These are phyloP conservation scores for Mariannaea sp. DNA, from an alignment of 2,329 filamentous ascomycete species.

Conservation along the genomic window DNA sequence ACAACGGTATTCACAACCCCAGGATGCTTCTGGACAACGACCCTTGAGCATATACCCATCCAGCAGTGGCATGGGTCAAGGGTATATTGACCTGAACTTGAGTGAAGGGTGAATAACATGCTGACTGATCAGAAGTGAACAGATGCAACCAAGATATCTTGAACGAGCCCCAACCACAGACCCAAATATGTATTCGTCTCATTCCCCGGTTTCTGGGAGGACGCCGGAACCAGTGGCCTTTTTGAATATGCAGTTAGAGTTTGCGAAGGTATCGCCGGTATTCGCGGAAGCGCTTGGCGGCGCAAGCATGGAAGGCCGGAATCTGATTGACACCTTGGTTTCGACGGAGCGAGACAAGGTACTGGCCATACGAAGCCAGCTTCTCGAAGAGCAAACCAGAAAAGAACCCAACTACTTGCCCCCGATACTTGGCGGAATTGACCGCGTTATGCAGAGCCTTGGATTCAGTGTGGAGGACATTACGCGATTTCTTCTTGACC, in stretches of 20 bases:
- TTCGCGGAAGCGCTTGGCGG: constrained; percentile 62
- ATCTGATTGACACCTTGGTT: constrained; percentile 59
- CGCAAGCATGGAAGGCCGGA: constrained; percentile 52
- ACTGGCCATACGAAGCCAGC: constrained; percentile 52
- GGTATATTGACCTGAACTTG: constrained; percentile 54
- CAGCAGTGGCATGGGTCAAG: constrained; percentile 47
- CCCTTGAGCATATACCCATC: constrained; percentile 58
- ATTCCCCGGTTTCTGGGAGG: constrained; percentile 48
- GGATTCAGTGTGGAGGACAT: constrained; percentile 60
- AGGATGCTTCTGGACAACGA: constrained; percentile 54
- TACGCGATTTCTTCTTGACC: constrained; percentile 56
- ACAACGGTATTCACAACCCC: constrained; percentile 51
- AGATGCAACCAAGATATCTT: constrained; percentile 53
- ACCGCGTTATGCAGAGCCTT: constrained; percentile 59
- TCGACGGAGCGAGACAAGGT: constrained; percentile 59
- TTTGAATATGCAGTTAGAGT: constrained; percentile 62
- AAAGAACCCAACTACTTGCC: constrained; percentile 67
- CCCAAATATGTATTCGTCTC: constrained; percentile 54
- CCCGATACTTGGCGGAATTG: constrained; percentile 63
- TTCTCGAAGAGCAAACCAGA: constrained; percentile 62
- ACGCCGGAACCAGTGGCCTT: constrained; percentile 60
- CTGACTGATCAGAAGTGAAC: constrained; percentile 55
- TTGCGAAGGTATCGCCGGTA: constrained; percentile 59
- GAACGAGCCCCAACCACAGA: constrained; percentile 57
- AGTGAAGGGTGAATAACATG: constrained; percentile 55